A percentile compares a stretch with the other conserved stretches of the same genome.
phyloP scores from a whole-genome alignment of 148 eudicot genomes.

The Amaranthus hypochondriacus region DNA sequence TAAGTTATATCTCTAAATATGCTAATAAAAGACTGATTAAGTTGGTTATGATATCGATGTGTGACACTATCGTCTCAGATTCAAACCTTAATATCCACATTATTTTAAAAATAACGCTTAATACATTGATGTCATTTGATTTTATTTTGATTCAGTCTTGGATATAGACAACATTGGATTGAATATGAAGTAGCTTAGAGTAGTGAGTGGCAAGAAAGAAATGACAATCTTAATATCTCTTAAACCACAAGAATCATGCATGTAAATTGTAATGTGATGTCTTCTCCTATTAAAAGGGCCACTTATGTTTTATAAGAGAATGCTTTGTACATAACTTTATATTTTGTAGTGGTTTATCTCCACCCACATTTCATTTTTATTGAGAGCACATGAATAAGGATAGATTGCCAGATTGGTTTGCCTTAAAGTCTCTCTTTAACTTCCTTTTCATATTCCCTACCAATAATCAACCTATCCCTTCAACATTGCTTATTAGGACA shows the following conservation, averaged over 20 bases:
- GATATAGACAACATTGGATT: too few species aligned
- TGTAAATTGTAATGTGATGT: not conserved
- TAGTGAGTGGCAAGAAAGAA: not conserved
- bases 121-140: too few species aligned
- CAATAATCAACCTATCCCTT: not conserved
- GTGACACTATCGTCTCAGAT: too few species aligned
- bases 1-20: too few species aligned
- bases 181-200: not conserved
- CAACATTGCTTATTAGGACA: conserved; percentile 3
- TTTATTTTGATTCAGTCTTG: too few species aligned
- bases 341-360: not conserved
- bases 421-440: conserved; percentile 22
- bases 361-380: conserved; percentile 22
- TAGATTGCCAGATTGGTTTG: conserved; percentile 29
- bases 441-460: conserved; percentile 16
- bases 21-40: too few species aligned
- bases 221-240: conserved; percentile 1
- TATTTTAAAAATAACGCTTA: too few species aligned
- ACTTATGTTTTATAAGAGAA: not conserved
- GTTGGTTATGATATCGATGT: too few species aligned
- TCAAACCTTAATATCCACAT: too few species aligned
- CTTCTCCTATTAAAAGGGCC: conserved; percentile 17
- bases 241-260: conserved; percentile 35
- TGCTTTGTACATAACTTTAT: conserved; percentile 1
- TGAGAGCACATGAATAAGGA: conserved; percentile 36